Base-by-base conservation (phyloP, 2,329 filamentous ascomycete species). In the Botrytis porri region DNA sequence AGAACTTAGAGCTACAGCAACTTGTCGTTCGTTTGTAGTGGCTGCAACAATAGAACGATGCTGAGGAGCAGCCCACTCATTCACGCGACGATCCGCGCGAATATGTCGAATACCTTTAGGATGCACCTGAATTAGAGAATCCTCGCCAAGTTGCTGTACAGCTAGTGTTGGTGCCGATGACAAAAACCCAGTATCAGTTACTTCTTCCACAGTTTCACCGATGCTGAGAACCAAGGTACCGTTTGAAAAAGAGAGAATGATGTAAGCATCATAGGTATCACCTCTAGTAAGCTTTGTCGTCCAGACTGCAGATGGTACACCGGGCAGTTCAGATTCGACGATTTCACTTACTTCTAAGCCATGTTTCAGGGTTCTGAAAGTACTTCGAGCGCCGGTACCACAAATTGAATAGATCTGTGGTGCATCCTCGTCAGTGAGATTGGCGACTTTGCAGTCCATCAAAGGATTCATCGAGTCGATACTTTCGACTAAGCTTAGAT, bases 91-190 rank as follows among this genome's bases (percentile, higher is more conserved):
- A 78, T 90, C 88, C 18, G 87, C 93, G 73, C 92, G 89, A 73
- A 99, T 95, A 79, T 98, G 95, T 66, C 95, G 89, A 74, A 99
- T 97, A 72, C 96, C 96, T 80, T 95, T 95, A n/a, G 95, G 94
- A 79, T 99, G 95, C 9, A 99, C 93, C 81, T 99, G 96, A 29
- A 99, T 90, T 59, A 98, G 86, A 39, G 94, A 93, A 80, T 97
- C 93, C 73, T 98, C 94, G 60, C 96, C 97, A 67, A 99, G 90
- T 78, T 98, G 93, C 80, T 98, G 95, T 8, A 97, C 94, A 10
- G 95, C 95, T 25, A 99, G 85, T 0, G 97, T 99, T 2, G 95
- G 91, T 14, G 96, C 94, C 18, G 92, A 92, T 0, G 93, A 93
- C 16, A 98, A 84, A 80, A 99, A 98, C 0, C 95, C 94, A 16